Evolutionary conservation across 2,329 filamentous ascomycete genomes (phyloP).

Genomic region (Coleophoma crateriformis): DNA sequence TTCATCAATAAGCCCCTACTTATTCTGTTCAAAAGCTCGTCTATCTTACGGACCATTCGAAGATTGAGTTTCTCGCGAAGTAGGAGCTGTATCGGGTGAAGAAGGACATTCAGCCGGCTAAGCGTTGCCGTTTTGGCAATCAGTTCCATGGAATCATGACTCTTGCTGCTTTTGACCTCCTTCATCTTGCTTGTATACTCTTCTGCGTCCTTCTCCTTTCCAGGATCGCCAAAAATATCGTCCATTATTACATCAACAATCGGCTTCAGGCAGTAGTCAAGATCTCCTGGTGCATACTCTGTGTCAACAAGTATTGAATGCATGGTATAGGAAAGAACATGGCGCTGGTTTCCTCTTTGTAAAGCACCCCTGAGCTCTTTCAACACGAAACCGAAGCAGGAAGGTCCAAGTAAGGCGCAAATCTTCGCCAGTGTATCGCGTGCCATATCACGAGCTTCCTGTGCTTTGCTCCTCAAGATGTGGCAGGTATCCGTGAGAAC

Average conservation of each 20-base stretch:
- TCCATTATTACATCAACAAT: constrained; percentile 90
- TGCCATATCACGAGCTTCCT: constrained; percentile 86
- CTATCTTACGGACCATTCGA: constrained; percentile 81
- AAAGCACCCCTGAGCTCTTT: constrained; percentile 83
- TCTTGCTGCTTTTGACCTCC: constrained; percentile 97
- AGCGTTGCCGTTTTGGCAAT: constrained; percentile 80
- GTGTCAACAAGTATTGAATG: constrained; percentile 81
- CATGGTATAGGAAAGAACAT: constrained; percentile 91
- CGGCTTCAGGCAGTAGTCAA: constrained; percentile 79
- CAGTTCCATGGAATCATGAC: constrained; percentile 94
- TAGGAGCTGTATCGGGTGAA: constrained; percentile 72
- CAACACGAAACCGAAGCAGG: constrained; percentile 86
- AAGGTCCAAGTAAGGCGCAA: constrained; percentile 70
- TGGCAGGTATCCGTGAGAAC: constrained; percentile 90
- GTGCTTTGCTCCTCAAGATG: constrained; percentile 82
- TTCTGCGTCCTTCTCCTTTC: constrained; percentile 95
- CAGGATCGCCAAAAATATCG: constrained; percentile 88
- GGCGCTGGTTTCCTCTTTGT: constrained; percentile 82
- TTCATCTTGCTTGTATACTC: constrained; percentile 95
- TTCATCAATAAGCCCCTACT: constrained; percentile 81
- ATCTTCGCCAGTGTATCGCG: constrained; percentile 85
- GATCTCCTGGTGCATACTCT: constrained; percentile 69
- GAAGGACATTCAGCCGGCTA: constrained; percentile 64
- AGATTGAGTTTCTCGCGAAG: constrained; percentile 80
- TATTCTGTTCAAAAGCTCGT: constrained; percentile 79